Base-by-base conservation (phyloP, 768 basidiomycete species). In the Suillus clintonianus region DNA sequence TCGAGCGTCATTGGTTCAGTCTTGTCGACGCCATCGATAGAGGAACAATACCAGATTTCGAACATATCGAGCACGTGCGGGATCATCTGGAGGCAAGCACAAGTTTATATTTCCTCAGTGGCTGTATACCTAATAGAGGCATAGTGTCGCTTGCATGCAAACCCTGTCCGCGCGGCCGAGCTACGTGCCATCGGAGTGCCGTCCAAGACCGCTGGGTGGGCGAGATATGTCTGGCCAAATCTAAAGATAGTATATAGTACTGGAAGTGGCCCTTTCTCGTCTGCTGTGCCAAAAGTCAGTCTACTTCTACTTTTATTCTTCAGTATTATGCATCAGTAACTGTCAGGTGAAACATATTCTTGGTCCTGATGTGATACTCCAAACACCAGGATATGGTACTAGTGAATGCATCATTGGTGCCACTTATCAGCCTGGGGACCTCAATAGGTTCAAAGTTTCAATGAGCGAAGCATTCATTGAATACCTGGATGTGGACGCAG, bases 1-100 rank as follows among this genome's bases (percentile, higher is more conserved):
- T 73, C 62, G 71, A 69, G 27, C 60, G 70, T n/a, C 67, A 72
- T 39, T 72, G 71, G 69, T 62, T 65, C 27, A 43, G 8, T 6
- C 66, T 71, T 32, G 37, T 72, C 9, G 14, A 60, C 14, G 47
- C 59, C 55, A 43, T 73, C 17, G 68, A 67, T 54, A 71, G 61
- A 0, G 65, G 71, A 6, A 27, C 48, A n/a, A 34, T 71, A 5
- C 71, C 66, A 2, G 56, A 68, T 13, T 64, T 62, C 59, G 71
- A 73, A 51, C 64, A 70, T 50, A 62, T 54, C 9, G 50, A 51
- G 3, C 62, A 67, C 27, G 67, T 72, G 27, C 62, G 56, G n/a
- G 19, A 67, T n/a, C 63, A 67, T 41, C 69, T 71, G 43, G 62
- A 66, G 69, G 71, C 64, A 61, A 32, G 63, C 15, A 1, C 3